Conservation (phyloP, 1,284 basidiomycete genomes). For the Apiotrichum laibachii region DNA sequence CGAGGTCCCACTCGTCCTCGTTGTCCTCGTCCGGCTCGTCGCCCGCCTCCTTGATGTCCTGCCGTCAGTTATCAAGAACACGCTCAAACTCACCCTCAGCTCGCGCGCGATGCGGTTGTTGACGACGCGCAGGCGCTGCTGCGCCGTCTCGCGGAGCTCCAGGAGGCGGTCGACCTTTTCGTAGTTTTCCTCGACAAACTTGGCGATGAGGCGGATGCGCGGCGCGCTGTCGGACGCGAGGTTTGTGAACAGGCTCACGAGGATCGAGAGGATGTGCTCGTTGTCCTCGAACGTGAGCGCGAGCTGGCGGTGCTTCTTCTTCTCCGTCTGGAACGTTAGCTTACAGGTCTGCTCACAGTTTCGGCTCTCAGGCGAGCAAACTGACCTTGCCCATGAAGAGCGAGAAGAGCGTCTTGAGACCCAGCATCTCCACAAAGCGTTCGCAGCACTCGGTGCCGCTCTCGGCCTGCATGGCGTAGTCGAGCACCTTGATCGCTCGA, state of each 20-base stretch:
- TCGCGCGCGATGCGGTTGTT: slow-evolving; percentile 66
- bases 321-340: slow-evolving; percentile 30
- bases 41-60: slow-evolving; percentile 61
- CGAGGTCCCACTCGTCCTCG: slow-evolving; percentile 76
- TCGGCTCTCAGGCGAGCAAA: slow-evolving; percentile 11
- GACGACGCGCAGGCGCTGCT: slow-evolving; percentile 59
- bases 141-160: slow-evolving; percentile 74
- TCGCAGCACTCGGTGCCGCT: slow-evolving; percentile 74
- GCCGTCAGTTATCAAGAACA: slow-evolving; percentile 1
- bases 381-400: slow-evolving; percentile 87
- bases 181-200: slow-evolving; percentile 88
- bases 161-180: slow-evolving; percentile 90
- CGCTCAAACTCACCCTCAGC: slow-evolving; percentile 57
- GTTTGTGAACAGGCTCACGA: slow-evolving; percentile 85
- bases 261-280: slow-evolving; percentile 80
- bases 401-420: slow-evolving; percentile 83
- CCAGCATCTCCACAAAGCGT: slow-evolving; percentile 80
- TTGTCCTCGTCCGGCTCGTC: slow-evolving; percentile 63
- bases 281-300: slow-evolving; percentile 71
- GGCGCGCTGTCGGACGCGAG: slow-evolving; percentile 77
- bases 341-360: not conserved
- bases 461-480: slow-evolving; percentile 82
- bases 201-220: slow-evolving; percentile 79
- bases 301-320: slow-evolving; percentile 62
- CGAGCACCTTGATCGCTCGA: slow-evolving; percentile 81